These are phyloP conservation scores for Hippophae rhamnoides DNA, from an alignment of 306 rosid genomes.

Conservation along the genomic window DNA sequence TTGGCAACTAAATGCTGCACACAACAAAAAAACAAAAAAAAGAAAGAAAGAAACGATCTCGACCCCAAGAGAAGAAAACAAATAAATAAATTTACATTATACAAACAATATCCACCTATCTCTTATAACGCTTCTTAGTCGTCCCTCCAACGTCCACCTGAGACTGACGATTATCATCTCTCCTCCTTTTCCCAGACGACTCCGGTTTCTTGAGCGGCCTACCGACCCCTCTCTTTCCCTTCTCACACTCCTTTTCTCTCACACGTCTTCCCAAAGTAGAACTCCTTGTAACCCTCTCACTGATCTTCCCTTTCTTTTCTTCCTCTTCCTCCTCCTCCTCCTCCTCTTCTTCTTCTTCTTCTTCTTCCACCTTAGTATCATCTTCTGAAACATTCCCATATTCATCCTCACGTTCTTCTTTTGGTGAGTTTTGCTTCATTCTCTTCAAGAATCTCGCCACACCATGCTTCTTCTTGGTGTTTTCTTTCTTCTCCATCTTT, in stretches of 20 bases:
- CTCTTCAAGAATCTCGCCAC: slow-evolving; percentile 41
- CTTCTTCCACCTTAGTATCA: slow-evolving; percentile 13
- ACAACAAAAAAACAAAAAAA: not conserved
- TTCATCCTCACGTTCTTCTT: slow-evolving; percentile 7
- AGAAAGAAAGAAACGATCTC: not conserved
- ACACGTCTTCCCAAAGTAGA: slow-evolving; percentile 7
- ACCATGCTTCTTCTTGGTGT: slow-evolving; percentile 29
- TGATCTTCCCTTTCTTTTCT: slow-evolving; percentile 2
- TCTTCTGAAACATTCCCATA: slow-evolving; percentile 2
- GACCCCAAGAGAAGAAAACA: slow-evolving; percentile 8
- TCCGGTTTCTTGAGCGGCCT: slow-evolving; percentile 29
- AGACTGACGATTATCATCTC: slow-evolving; percentile 16
- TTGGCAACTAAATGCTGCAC: not conserved
- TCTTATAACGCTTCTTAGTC: slow-evolving; percentile 36
- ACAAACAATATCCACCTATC: slow-evolving; percentile 14
- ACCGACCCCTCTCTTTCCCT: slow-evolving; percentile 29
- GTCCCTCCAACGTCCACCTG: slow-evolving; percentile 22
- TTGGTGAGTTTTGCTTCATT: slow-evolving; percentile 31
- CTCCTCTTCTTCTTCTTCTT: slow-evolving; percentile 8
- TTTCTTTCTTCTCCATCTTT: slow-evolving; percentile 28
- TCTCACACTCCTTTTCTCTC: slow-evolving; percentile 20
- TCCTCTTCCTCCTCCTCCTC: not conserved
- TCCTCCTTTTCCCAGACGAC: slow-evolving; percentile 13
- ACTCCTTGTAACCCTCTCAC: slow-evolving; percentile 20
- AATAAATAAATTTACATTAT: slow-evolving; percentile 23